Evolutionary conservation across 2,329 filamentous ascomycete genomes (phyloP).

Genomic region (Nannizziopsis arthrosporioides): DNA sequence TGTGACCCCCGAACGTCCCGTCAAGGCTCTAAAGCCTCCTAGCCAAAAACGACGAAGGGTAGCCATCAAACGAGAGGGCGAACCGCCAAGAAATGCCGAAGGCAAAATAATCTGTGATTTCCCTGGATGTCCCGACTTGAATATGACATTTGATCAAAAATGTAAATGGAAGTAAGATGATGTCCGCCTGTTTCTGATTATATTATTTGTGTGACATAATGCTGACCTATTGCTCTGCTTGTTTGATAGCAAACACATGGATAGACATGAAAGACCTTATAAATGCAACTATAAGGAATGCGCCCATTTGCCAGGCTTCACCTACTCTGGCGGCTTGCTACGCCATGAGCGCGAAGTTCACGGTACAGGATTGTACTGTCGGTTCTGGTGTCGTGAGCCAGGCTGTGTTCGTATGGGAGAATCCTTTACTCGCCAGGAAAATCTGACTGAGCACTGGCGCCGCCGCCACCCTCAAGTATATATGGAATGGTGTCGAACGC

Average conservation of each 20-base stretch:
- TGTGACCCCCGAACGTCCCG: background rate
- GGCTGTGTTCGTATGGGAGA: slow-evolving; percentile 83
- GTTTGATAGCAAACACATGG: slow-evolving; percentile 76
- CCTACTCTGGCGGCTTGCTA: slow-evolving; percentile 80
- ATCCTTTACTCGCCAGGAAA: slow-evolving; percentile 87
- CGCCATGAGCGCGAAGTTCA: slow-evolving; percentile 91
- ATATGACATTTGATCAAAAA: slow-evolving; percentile 60
- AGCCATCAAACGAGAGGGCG: slow-evolving; percentile 34
- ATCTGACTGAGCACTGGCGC: slow-evolving; percentile 83
- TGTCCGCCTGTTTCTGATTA: background rate
- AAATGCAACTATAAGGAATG: slow-evolving; percentile 72
- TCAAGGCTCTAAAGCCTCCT: background rate
- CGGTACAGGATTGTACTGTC: slow-evolving; percentile 76
- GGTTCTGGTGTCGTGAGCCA: slow-evolving; percentile 71
- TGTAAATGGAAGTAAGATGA: slow-evolving; percentile 84
- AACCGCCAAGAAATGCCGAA: slow-evolving; percentile 51
- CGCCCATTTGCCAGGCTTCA: slow-evolving; percentile 86
- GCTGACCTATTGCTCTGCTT: background rate
- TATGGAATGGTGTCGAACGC: background rate
- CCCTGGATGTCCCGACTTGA: slow-evolving; percentile 54
- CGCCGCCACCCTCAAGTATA: slow-evolving; percentile 54
- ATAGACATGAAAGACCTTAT: slow-evolving; percentile 91
- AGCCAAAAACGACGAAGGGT: slow-evolving; percentile 25
- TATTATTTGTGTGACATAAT: slow-evolving; percentile 1
- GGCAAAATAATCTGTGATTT: slow-evolving; percentile 69